Conservation (phyloP, 2,329 filamentous ascomycete genomes). For the Diaporthe citriasiana region DNA sequence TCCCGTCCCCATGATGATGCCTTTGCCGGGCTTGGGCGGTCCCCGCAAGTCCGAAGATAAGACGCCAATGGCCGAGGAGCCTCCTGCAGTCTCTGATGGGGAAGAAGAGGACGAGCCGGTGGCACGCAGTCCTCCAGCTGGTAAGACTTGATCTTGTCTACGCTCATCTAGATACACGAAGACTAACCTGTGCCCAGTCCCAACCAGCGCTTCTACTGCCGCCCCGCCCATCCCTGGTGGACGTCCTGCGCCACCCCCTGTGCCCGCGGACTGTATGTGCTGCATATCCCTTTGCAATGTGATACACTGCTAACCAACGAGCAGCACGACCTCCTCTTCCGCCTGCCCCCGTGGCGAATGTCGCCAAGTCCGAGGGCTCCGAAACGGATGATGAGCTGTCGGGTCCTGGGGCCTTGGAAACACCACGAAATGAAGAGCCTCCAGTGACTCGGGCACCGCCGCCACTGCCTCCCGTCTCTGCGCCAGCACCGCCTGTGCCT, state of each 20-base stretch:
- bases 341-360: slow-evolving; percentile 66
- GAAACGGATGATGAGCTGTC: slow-evolving; percentile 92
- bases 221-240: slow-evolving; percentile 64
- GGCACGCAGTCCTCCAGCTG: slow-evolving; percentile 46
- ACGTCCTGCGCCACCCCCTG: slow-evolving; percentile 69
- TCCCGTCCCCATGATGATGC: slow-evolving; percentile 71
- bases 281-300: neutral
- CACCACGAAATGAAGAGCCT: slow-evolving; percentile 55
- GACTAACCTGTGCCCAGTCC: slow-evolving; percentile 49
- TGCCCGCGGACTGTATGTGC: slow-evolving; percentile 73
- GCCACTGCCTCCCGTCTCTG: slow-evolving; percentile 60
- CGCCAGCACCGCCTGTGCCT: slow-evolving; percentile 58
- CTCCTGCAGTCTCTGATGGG: slow-evolving; percentile 44
- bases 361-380: slow-evolving; percentile 79
- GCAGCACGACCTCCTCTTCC: slow-evolving; percentile 76
- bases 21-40: slow-evolving; percentile 80
- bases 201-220: slow-evolving; percentile 49
- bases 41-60: slow-evolving; percentile 63
- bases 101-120: slow-evolving; percentile 55
- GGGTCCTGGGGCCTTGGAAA: slow-evolving; percentile 60
- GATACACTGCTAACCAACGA: slow-evolving; percentile 48
- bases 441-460: slow-evolving; percentile 57
- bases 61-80: slow-evolving; percentile 63
- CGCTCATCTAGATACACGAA: slow-evolving; percentile 40
- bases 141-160: slow-evolving; percentile 47